Base-by-base conservation (phyloP, 176 grass and related monocot genomes). In the Avena atlantica region DNA sequence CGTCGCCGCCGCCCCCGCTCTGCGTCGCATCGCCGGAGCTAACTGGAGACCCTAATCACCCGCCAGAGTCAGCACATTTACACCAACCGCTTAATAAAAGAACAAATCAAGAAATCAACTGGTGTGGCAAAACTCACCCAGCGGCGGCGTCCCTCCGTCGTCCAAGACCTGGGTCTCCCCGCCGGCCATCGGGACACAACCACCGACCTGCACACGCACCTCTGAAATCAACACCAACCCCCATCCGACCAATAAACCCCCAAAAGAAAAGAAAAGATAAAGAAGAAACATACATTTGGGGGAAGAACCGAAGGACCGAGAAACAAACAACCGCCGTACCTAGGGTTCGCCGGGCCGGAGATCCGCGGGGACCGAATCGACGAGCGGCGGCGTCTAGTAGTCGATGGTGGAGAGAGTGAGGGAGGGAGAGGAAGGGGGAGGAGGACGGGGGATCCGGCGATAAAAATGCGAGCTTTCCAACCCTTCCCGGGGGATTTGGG, bases 31-130 rank as follows among this genome's bases (percentile, higher is more conserved):
- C 87, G 3, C 59, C 70, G 9, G 69, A 63, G 20, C 78, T 85
- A 51, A 13, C 24, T 2, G 90, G 82, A 70, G 82, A 88, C 37
- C 86, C 90, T 91, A 81, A 77, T 4, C 15, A 0, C 69, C 76
- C 8, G 4, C 13, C 45, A 7, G 81, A 81, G 45, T 57, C 12
- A 85, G 67, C 40, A 25, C 78, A 65, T 78, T 78, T 12, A 67
- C 29, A 55, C 60, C 25, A 59, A 58, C 21, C 29, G n/a, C 42
- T 15, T 3, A 34, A 34, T 34, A 16, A 76, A 21, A 57, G 24
- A 16, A 24, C 6, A 20, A 19, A 42, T 31, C 61, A 80, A 51
- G 42, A 58, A 75, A 49, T 8, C 24, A 72, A 31, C 20, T 16
- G 45, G 40, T 6, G 21, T n/a, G 10, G 7, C n/a, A 25, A 8